phyloP scores from a whole-genome alignment of 2,329 filamentous ascomycete species.

The Sarocladium oryzae region DNA sequence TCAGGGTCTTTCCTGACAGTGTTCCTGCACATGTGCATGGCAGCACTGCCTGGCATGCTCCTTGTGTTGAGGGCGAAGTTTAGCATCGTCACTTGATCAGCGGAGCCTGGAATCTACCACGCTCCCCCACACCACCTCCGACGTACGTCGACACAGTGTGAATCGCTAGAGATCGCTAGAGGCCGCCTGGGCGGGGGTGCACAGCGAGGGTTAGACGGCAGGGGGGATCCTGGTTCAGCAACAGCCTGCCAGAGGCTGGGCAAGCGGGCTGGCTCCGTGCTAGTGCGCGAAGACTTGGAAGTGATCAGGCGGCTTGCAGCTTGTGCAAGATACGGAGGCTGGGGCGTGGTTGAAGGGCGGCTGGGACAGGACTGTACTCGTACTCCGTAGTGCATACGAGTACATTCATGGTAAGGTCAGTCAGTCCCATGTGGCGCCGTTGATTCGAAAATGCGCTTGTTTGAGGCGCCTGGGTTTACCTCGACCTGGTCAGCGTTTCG shows the following conservation, averaged over 20 bases:
- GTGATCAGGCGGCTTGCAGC: not conserved
- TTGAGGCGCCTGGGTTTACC: not conserved
- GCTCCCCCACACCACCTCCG: constrained; percentile 4
- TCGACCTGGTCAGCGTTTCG: constrained; percentile 5
- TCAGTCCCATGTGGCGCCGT: not conserved
- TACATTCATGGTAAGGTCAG: too few relatives aligned
- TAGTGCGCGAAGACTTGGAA: too few relatives aligned
- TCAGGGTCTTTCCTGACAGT: not conserved
- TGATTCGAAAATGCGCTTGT: not conserved
- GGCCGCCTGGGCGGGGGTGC: not conserved
- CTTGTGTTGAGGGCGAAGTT: not conserved
- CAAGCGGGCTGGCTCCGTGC: too few relatives aligned
- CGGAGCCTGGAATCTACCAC: constrained; percentile 1
- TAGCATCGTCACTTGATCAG: constrained; percentile 8
- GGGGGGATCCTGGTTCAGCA: constrained; percentile 1
- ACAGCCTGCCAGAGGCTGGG: not conserved
- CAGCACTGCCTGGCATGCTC: constrained; percentile 2
- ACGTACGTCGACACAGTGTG: constrained; percentile 4
- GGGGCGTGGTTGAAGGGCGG: not conserved
- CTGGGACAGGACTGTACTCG: not conserved
- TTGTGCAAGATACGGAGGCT: not conserved
- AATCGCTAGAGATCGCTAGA: not conserved
- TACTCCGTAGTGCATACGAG: too few relatives aligned
- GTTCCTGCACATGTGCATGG: not conserved
- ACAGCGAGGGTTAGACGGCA: not conserved